These are phyloP conservation scores for Quercus cerris DNA, from an alignment of 306 rosid genomes.

Conservation along the genomic window DNA sequence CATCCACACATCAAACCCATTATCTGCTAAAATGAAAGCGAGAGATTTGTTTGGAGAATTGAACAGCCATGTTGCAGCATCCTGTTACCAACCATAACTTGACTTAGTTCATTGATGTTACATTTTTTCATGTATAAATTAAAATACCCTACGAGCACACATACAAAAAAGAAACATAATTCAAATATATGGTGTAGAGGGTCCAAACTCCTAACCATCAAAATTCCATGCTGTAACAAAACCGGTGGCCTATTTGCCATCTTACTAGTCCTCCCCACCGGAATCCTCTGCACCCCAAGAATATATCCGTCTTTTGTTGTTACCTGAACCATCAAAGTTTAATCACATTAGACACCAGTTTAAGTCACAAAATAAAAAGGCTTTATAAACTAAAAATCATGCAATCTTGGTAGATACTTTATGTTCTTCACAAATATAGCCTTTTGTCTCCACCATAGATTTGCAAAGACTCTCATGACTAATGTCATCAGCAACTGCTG, in stretches of 20 bases:
- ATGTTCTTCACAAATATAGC: constrained; percentile 67
- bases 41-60: constrained; percentile 60
- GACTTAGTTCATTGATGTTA: background rate
- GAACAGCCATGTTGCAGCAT: constrained; percentile 73
- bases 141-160: too few relatives aligned
- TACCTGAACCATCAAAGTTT: constrained; percentile 40
- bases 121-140: too few relatives aligned
- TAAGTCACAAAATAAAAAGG: too few relatives aligned
- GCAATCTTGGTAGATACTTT: constrained; percentile 24
- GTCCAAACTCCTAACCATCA: constrained; percentile 39
- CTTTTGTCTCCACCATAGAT: constrained; percentile 52
- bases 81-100: constrained; percentile 37
- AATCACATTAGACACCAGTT: background rate
- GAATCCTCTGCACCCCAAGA: constrained; percentile 71
- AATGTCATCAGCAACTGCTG: background rate
- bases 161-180: too few relatives aligned
- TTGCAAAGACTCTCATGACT: constrained; percentile 46
- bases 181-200: too few relatives aligned
- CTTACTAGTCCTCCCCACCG: constrained; percentile 28
- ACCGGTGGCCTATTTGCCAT: constrained; percentile 41
- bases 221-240: constrained; percentile 70
- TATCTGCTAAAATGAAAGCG: constrained; percentile 64
- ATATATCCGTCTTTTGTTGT: constrained; percentile 67
- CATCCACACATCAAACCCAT: constrained; percentile 81
- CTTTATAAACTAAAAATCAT: too few relatives aligned